Base-by-base conservation (phyloP, 345 rosid species). In the Gossypium ekmanianum region DNA sequence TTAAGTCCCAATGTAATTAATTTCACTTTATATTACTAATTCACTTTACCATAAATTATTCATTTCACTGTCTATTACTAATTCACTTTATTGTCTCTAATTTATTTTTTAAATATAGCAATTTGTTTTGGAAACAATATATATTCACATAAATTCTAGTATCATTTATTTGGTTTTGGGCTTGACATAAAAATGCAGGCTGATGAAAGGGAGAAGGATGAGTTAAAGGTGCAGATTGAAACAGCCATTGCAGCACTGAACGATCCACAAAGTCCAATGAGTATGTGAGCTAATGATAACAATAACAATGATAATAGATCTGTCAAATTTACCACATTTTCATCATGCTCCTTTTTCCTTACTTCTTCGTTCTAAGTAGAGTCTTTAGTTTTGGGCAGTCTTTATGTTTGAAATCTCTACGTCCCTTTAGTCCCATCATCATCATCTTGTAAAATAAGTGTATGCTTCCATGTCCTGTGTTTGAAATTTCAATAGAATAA, bases 241-340 rank as follows among this genome's bases (percentile, higher is more conserved):
- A 72, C 83, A 26, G 94, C 92, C 13, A 85, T 90, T 59, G 85
- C 86, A 57, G 87, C 92, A 4, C 82, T 87, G 16, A 81, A 80
- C 12, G 91, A 87, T 75, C 89, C 89, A 2, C 81, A 73, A 17
- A 88, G 94, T 78, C 94, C 92, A 0, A 87, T 84, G 88, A 85
- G 94, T 81, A 79, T 84, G 69, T 24, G 62, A 58, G 6, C 34
- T 58, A 11, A 22, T 24, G 24, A 11, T 58, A 8, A n/a, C 68
- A n/a, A 1, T 5, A 34, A 34, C 41, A 34, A 34, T 34, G 6
- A 34, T 34, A 34, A 34, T 34, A 34, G 5, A 34, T 18, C 20
- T 20, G 10, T 2, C 27, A 2, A 20, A 22, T 57, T 61, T 61
- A 16, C 41, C n/a, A 11, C 13, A 61, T 61, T 29, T 61, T 13